A percentile compares a stretch with the other conserved stretches of the same genome.
Conservation (phyloP, 495 filamentous ascomycete species). For the Penicillium cinerascens region DNA sequence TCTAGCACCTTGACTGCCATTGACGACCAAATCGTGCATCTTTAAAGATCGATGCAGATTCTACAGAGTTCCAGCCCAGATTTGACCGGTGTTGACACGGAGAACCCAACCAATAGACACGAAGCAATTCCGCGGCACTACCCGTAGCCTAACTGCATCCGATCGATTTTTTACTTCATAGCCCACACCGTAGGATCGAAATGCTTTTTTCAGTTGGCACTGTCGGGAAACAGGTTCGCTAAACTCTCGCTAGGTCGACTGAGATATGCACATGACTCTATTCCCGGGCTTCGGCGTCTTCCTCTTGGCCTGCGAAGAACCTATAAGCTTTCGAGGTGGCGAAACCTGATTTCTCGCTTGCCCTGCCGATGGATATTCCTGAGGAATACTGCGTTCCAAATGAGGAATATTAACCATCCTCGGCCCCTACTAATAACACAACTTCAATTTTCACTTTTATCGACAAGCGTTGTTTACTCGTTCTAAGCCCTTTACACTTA, state of each 20-base stretch:
- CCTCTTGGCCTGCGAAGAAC: constrained; percentile 1
- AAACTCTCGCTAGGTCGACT: neutral
- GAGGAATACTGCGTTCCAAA: neutral
- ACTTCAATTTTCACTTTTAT: neutral
- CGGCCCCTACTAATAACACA: neutral
- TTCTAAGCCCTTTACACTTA: neutral
- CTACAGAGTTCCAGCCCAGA: neutral
- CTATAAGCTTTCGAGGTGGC: constrained; percentile 2
- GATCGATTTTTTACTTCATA: neutral
- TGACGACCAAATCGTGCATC: neutral
- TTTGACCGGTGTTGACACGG: neutral
- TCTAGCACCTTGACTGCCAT: neutral
- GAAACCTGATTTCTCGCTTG: constrained; percentile 5
- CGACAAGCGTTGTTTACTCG: neutral
- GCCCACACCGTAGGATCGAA: neutral
- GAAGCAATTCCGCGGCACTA: constrained; percentile 13
- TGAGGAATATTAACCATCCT: constrained; percentile 4
- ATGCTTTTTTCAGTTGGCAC: constrained; percentile 1
- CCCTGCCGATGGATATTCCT: neutral
- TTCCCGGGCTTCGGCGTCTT: constrained; percentile 10
- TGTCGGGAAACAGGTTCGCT: constrained; percentile 6
- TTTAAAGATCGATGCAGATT: neutral
- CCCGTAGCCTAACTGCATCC: constrained; percentile 6
- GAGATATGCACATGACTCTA: constrained; percentile 11
- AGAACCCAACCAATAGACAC: neutral